Conservation (phyloP, 108 stramenopile genomes). For the Skeletonema costatum region DNA sequence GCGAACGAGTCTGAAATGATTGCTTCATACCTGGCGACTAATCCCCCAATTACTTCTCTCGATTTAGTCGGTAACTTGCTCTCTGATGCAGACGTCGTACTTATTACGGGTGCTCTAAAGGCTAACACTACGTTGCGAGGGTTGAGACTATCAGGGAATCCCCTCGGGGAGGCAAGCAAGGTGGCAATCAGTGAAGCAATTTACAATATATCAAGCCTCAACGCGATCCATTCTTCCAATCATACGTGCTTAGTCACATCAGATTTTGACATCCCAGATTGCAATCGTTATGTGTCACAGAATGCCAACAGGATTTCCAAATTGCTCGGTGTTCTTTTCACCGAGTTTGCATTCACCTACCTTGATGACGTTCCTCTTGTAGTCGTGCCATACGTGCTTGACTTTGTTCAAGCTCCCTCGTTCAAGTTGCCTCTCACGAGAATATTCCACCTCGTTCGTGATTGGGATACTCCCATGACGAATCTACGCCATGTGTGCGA, state of each 20-base stretch:
- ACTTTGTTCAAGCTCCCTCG: neutral
- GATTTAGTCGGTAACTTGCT: neutral
- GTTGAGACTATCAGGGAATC: neutral
- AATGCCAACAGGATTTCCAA: neutral
- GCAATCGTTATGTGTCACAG: neutral
- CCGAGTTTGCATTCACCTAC: neutral
- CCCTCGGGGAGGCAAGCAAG: neutral
- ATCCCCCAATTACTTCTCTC: neutral
- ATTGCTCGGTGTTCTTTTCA: neutral
- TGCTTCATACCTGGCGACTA: neutral
- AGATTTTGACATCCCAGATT: neutral
- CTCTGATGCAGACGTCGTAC: neutral
- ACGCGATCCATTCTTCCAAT: neutral
- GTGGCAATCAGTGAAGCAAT: neutral
- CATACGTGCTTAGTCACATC: neutral
- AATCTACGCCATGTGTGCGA: neutral
- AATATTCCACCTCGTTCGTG: neutral
- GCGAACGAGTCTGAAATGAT: neutral
- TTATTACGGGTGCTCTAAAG: neutral
- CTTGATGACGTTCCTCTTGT: neutral
- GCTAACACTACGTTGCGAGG: neutral
- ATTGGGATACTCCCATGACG: neutral
- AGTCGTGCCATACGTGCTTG: neutral
- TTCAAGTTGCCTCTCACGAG: neutral
- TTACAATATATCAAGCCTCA: neutral